Evolutionary conservation across 2,329 filamentous ascomycete species (phyloP).

Genomic region (Colletotrichum higginsianum): DNA sequence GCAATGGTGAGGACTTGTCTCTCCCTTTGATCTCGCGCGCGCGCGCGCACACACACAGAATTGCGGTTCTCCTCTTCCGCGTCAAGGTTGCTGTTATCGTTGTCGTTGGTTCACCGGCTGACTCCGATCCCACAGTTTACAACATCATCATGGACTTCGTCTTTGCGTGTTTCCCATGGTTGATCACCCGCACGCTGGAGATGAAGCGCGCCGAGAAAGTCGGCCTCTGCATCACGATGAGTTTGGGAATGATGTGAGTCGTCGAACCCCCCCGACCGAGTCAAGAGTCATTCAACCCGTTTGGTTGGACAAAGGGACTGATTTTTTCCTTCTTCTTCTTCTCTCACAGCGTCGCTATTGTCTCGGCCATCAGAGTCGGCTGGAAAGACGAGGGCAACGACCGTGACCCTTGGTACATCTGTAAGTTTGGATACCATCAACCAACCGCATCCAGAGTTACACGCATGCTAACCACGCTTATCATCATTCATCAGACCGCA

Average conservation of each 20-base stretch:
- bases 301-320: no score
- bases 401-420: slow-evolving; percentile 63
- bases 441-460: not conserved
- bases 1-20: slow-evolving; percentile 57
- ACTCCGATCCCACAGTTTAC: slow-evolving; percentile 55
- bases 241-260: slow-evolving; percentile 53
- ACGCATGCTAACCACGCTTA: slow-evolving; percentile 10
- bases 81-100: no score
- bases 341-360: slow-evolving; percentile 58
- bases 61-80: no score
- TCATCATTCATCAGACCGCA: slow-evolving; percentile 50
- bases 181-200: slow-evolving; percentile 49
- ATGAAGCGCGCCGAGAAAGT: slow-evolving; percentile 51
- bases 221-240: slow-evolving; percentile 49
- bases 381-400: slow-evolving; percentile 65
- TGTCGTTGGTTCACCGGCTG: not conserved
- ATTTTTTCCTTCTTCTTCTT: no score
- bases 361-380: slow-evolving; percentile 61
- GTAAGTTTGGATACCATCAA: slow-evolving; percentile 44
- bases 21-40: no score
- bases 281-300: no score
- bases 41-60: no score
- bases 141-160: slow-evolving; percentile 60
- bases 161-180: slow-evolving; percentile 51
- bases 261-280: slow-evolving; percentile 48